These are phyloP conservation scores for Schwanniomyces pseudopolymorphus DNA, from an alignment of 805 yeast genomes.

Conservation along the genomic window DNA sequence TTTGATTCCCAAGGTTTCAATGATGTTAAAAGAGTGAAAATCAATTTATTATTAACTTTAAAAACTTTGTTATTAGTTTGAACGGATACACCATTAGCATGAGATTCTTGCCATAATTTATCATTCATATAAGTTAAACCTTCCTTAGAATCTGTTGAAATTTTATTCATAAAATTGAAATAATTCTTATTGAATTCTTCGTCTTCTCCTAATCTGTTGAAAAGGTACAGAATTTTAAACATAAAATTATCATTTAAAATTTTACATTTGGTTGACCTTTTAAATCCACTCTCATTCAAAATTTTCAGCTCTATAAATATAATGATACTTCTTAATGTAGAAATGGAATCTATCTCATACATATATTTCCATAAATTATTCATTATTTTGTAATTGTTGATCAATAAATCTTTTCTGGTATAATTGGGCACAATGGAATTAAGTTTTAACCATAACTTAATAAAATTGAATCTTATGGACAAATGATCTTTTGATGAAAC, in stretches of 20 bases:
- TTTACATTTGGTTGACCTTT: conserved; percentile 68
- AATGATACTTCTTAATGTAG: conserved; percentile 40
- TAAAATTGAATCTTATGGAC: conserved; percentile 58
- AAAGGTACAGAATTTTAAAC: conserved; percentile 55
- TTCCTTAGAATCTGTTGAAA: conserved; percentile 48
- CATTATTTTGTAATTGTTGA: conserved; percentile 53
- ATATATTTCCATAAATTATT: conserved; percentile 68
- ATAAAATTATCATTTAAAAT: conserved; percentile 77
- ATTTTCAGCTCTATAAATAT: conserved; percentile 50
- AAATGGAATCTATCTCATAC: conserved; percentile 50
- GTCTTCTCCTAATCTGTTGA: conserved; percentile 19
- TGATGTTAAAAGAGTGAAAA: conserved; percentile 59
- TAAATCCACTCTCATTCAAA: conserved; percentile 58
- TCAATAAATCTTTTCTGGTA: conserved; percentile 63
- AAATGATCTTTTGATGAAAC: conserved; percentile 19
- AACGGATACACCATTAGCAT: conserved; percentile 42
- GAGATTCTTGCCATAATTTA: conserved; percentile 45
- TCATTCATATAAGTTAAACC: conserved; percentile 51
- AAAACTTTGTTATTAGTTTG: conserved; percentile 51
- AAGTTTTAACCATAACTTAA: conserved; percentile 60
- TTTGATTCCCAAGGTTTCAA: conserved; percentile 83
- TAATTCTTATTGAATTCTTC: conserved; percentile 41
- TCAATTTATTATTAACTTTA: conserved; percentile 64
- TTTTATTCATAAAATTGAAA: conserved; percentile 46
- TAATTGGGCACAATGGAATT: conserved; percentile 49